Conservation (phyloP, 805 yeast genomes). For the Candida verbasci region DNA sequence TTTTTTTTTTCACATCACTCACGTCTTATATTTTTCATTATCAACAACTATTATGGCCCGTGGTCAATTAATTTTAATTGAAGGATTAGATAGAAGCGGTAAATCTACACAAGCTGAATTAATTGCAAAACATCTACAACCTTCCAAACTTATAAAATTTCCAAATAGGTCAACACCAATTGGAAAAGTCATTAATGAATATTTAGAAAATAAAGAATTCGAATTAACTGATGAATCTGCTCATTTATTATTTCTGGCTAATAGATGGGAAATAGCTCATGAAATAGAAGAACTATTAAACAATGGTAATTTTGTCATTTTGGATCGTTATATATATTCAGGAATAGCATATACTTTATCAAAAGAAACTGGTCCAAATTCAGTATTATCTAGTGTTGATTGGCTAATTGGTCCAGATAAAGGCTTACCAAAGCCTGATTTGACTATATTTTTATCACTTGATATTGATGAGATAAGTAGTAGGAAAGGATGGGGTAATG, state of each 20-base stretch:
- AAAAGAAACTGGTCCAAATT: constrained; percentile 51
- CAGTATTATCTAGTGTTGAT: constrained; percentile 38
- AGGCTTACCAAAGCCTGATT: constrained; percentile 85
- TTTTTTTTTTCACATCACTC: constrained; percentile 7
- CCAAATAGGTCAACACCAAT: constrained; percentile 85
- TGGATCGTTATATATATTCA: constrained; percentile 88
- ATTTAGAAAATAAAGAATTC: constrained; percentile 50
- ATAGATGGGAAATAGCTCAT: constrained; percentile 80
- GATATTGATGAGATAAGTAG: constrained; percentile 36
- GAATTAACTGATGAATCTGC: constrained; percentile 70
- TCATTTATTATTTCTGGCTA: constrained; percentile 86
- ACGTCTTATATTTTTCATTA: no score
- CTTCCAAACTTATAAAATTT: constrained; percentile 56
- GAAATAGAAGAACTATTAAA: constrained; percentile 42
- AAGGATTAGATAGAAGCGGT: constrained; percentile 94
- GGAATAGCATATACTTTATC: constrained; percentile 93
- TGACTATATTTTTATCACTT: constrained; percentile 71
- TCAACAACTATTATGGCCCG: no score
- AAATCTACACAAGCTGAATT: constrained; percentile 75
- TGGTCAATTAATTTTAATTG: constrained; percentile 77
- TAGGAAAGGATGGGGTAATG: constrained; percentile 90
- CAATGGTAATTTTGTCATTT: constrained; percentile 55
- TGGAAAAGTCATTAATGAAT: constrained; percentile 73
- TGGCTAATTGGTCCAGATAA: constrained; percentile 84
- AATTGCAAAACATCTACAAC: constrained; percentile 16